Evolutionary conservation across 2,329 filamentous ascomycete species (phyloP).

Genomic region (Trichoderma simmonsii): DNA sequence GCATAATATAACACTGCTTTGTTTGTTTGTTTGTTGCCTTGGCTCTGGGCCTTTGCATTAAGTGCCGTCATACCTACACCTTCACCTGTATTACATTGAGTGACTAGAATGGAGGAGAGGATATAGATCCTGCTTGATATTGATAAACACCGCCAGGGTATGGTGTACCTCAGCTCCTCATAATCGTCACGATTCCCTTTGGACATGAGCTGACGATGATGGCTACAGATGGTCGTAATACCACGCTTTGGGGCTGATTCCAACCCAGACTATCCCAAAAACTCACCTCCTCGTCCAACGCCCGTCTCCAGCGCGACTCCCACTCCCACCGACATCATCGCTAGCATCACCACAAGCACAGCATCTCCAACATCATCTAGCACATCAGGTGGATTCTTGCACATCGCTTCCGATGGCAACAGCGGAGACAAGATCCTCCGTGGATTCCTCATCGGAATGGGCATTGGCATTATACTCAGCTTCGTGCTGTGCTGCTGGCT

Average conservation of each 20-base stretch:
- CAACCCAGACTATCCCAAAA: neutral
- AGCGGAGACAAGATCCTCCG: conserved; percentile 33
- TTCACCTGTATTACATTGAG: neutral
- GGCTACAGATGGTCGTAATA: neutral
- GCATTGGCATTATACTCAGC: conserved; percentile 32
- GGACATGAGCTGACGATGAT: neutral
- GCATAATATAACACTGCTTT: neutral
- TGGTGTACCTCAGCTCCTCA: neutral
- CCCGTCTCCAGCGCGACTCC: neutral
- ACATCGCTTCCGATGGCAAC: conserved; percentile 30
- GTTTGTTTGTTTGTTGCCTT: neutral
- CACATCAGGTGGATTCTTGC: conserved; percentile 17
- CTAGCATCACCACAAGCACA: neutral
- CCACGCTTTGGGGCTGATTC: neutral
- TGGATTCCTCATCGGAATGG: conserved; percentile 35
- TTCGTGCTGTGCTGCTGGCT: conserved; percentile 35
- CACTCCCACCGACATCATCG: neutral
- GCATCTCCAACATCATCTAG: neutral
- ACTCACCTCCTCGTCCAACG: neutral
- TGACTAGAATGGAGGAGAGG: conserved; percentile 7
- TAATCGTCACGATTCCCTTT: neutral
- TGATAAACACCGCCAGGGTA: neutral
- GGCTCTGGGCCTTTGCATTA: neutral
- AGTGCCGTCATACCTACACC: neutral
- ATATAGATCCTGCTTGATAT: neutral